These are phyloP conservation scores for Penicillium pancosmium DNA, from an alignment of 495 filamentous ascomycete genomes.

Conservation along the genomic window DNA sequence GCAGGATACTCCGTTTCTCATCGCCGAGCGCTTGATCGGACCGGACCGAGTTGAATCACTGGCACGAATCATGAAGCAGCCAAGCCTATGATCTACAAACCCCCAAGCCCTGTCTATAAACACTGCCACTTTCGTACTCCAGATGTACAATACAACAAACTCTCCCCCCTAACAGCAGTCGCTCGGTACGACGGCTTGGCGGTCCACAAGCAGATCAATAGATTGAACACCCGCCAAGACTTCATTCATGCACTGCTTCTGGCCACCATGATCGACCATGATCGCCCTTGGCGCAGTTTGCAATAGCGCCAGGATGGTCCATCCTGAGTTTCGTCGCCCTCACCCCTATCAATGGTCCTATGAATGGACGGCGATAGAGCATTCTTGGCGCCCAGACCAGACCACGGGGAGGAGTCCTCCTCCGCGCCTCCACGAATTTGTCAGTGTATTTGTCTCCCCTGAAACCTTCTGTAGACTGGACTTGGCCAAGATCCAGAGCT, in stretches of 20 bases:
- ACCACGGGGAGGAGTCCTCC: constrained; percentile 1
- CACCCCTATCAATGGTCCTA: neutral
- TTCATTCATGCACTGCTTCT: constrained; percentile 12
- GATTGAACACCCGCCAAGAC: constrained; percentile 21
- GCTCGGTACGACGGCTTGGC: constrained; percentile 27
- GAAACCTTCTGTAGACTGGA: neutral
- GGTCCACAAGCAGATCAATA: constrained; percentile 18
- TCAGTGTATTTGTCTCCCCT: neutral
- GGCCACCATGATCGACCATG: constrained; percentile 26
- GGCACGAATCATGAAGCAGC: neutral
- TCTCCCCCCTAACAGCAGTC: constrained; percentile 7
- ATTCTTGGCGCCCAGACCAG: constrained; percentile 13
- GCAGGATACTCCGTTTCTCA: neutral
- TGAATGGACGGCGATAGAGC: neutral
- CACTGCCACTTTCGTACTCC: neutral
- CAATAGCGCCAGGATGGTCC: constrained; percentile 12
- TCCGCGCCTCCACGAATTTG: neutral
- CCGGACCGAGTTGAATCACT: constrained; percentile 18
- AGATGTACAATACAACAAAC: neutral
- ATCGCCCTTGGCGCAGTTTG: constrained; percentile 34
- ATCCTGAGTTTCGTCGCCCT: neutral
- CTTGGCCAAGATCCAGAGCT: constrained; percentile 3
- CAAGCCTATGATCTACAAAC: constrained; percentile 6
- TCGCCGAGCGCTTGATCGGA: constrained; percentile 17
- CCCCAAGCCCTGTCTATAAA: neutral